Evolutionary conservation across 2,329 filamentous ascomycete species (phyloP).

Genomic region (Thyridium curvatum): DNA sequence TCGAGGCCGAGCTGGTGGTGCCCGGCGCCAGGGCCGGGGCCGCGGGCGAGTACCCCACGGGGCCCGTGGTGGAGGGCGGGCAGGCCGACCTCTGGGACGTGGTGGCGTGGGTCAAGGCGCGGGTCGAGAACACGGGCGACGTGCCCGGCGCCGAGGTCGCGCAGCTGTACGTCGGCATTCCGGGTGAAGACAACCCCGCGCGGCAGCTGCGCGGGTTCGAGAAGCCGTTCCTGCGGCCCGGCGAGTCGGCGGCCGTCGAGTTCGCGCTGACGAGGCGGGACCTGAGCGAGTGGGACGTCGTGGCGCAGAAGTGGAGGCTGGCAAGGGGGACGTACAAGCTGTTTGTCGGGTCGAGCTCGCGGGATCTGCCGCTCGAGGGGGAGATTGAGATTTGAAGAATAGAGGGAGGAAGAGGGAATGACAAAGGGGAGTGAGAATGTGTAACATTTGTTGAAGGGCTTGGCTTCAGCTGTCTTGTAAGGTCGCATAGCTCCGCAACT

Average conservation of each 20-base stretch:
- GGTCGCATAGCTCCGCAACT: no score
- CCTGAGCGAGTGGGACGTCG: constrained; percentile 58
- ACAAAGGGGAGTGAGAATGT: no score
- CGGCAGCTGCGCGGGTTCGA: constrained; percentile 59
- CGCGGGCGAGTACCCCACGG: constrained; percentile 31
- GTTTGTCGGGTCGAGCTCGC: constrained; percentile 41
- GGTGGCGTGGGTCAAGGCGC: constrained; percentile 51
- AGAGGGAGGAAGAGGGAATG: no score
- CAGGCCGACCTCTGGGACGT: constrained; percentile 37
- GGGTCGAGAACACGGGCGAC: constrained; percentile 56
- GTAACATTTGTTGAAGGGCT: no score
- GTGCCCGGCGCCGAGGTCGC: constrained; percentile 44
- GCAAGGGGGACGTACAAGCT: constrained; percentile 35
- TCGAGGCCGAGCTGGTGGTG: constrained; percentile 14
- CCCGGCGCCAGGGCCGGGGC: constrained; percentile 24
- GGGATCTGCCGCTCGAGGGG: constrained; percentile 33
- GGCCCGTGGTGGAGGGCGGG: constrained; percentile 42
- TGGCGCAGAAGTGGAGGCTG: constrained; percentile 51
- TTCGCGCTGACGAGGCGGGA: constrained; percentile 55
- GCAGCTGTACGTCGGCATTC: constrained; percentile 57
- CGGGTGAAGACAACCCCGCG: constrained; percentile 44
- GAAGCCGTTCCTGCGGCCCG: constrained; percentile 43
- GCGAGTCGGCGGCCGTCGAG: constrained; percentile 32
- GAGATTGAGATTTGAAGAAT: constrained; percentile 21
- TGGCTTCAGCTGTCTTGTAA: no score